phyloP scores from a whole-genome alignment of 805 yeast species.

The Isabelozyma heimii region DNA sequence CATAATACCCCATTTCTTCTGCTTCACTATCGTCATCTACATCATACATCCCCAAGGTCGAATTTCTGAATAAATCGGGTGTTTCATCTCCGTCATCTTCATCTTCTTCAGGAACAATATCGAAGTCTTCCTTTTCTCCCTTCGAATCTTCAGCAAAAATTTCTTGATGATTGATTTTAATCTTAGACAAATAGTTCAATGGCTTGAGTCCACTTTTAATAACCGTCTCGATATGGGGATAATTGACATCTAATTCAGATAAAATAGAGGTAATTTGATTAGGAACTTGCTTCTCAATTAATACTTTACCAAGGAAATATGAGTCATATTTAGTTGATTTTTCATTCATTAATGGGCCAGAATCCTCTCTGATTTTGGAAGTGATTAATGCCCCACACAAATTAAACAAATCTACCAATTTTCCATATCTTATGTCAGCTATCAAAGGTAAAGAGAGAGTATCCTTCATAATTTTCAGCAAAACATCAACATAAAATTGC shows the following conservation, averaged over 20 bases:
- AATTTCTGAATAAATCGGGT: constrained; percentile 80
- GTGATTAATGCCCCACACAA: constrained; percentile 46
- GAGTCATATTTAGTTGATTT: constrained; percentile 56
- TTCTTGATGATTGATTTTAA: constrained; percentile 56
- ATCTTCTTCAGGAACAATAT: constrained; percentile 35
- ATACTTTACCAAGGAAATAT: constrained; percentile 58
- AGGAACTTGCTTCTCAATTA: constrained; percentile 68
- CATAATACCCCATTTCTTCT: constrained; percentile 46
- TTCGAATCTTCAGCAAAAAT: constrained; percentile 44
- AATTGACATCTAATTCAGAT: constrained; percentile 69
- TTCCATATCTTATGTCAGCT: constrained; percentile 50
- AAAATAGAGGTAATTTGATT: constrained; percentile 55
- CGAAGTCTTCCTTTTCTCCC: constrained; percentile 51
- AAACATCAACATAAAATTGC: constrained; percentile 66
- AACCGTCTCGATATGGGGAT: constrained; percentile 60
- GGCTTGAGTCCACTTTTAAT: constrained; percentile 60
- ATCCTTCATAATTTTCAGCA: constrained; percentile 61
- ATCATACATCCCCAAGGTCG: constrained; percentile 93
- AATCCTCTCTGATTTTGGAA: constrained; percentile 36
- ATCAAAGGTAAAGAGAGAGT: constrained; percentile 26
- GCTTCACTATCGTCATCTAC: constrained; percentile 68
- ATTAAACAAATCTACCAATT: constrained; percentile 52
- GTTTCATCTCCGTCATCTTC: constrained; percentile 68
- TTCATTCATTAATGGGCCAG: constrained; percentile 46
- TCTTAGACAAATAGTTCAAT: constrained; percentile 53